Evolutionary conservation across 306 rosid genomes (phyloP), one percentile per base, ranked within the genome.

Genomic region (Lagenaria siceraria): DNA sequence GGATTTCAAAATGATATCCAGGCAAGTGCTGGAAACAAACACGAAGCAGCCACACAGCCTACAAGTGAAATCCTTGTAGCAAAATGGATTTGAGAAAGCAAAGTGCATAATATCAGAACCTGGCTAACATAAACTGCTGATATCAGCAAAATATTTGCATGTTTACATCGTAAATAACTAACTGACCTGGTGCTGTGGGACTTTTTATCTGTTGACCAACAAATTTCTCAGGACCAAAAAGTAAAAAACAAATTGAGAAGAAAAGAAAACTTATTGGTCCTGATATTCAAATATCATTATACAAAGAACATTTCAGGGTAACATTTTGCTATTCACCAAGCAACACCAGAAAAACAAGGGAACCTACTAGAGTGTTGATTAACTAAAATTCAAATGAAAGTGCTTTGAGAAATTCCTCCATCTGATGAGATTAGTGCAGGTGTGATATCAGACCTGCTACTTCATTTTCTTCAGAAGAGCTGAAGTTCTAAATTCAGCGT

Each of bases 401-500:
- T 68, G 62, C 74, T 80, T 80, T 78, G 82, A 78, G 77, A 72
- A 76, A 79, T 80, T 87, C 84, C 85, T 84, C 78, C 86, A 53
- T 82, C 72, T 52, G 78, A 84, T 24, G 33, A 29, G 33, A 29
- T 29, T 29, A 29, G 33, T 29, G 33, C 33, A 29, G 33, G 33
- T 29, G 2, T 29, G 40, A 54, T 52, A 36, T 55, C 17, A 12
- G 78, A 36, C 21, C 46, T 68, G 48, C 83, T 92, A 90, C 79
- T 89, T 90, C 8, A 76, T 82, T 82, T 95, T 95, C 90, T 95
- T 92, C 54, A 86, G 88, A 68, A 87, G 88, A 49, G 78, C 53
- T 22, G 79, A 12, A 73, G 97, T 92, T 76, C 85, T 83, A 80
- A 86, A 92, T 84, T 90, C 98, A 3, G 97, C 98, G 77, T 95